phyloP scores from a whole-genome alignment of 257 asterid species.

The Ocimum tenuiflorum region DNA sequence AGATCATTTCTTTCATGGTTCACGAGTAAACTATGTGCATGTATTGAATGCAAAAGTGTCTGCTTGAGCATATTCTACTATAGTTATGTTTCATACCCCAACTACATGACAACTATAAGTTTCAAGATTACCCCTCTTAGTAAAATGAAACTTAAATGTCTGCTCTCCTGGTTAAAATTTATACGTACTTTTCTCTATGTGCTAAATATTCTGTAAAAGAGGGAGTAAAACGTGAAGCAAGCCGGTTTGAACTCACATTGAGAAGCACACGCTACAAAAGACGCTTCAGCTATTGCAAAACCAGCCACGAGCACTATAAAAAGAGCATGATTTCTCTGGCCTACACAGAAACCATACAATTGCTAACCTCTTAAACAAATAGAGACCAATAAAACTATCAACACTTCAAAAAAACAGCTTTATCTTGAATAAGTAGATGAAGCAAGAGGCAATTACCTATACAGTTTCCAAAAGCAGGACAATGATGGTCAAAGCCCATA shows the following conservation, averaged over 20 bases:
- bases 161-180: not conserved
- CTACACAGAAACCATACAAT: conserved; percentile 28
- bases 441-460: conserved; percentile 30
- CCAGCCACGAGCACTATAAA: conserved; percentile 38
- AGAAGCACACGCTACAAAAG: conserved; percentile 32
- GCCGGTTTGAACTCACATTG: conserved; percentile 35
- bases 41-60: not conserved
- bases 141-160: not conserved
- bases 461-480: conserved; percentile 63
- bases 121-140: not conserved
- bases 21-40: not conserved
- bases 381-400: not conserved
- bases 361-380: not conserved
- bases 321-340: conserved; percentile 40
- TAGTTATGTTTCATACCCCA: not conserved
- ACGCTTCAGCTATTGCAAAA: conserved; percentile 35
- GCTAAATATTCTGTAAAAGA: not conserved
- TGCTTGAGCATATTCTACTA: not conserved
- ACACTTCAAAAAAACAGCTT: conserved; percentile 3
- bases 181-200: not conserved
- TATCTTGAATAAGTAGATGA: not conserved
- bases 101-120: not conserved
- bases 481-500: conserved; percentile 52
- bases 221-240: conserved; percentile 4
- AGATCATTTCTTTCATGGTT: not conserved